phyloP scores from a whole-genome alignment of 2,329 filamentous ascomycete species.

The Hypoxylon sp. region DNA sequence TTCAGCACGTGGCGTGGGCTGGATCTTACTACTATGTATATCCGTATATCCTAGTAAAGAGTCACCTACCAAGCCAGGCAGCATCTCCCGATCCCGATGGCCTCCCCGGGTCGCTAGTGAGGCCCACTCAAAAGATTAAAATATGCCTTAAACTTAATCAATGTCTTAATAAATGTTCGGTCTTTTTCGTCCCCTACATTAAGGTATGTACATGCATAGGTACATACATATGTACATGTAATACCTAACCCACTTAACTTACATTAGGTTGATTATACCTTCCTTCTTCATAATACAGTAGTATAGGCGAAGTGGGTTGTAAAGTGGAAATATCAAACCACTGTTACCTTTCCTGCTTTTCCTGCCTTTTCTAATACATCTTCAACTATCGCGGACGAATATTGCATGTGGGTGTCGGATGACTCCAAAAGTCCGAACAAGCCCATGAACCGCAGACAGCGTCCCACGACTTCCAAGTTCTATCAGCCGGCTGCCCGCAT shows the following conservation, averaged over 20 bases:
- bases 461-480: slow-evolving; percentile 3
- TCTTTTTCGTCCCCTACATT: slow-evolving; percentile 9
- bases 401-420: slow-evolving; percentile 4
- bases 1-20: slow-evolving; percentile 38
- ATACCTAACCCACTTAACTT: not conserved
- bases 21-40: slow-evolving; percentile 42
- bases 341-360: not conserved
- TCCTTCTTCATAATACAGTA: not conserved
- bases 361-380: slow-evolving; percentile 8
- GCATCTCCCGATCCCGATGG: slow-evolving; percentile 22
- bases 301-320: not conserved
- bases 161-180: slow-evolving; percentile 18
- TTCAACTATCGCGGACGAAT: slow-evolving; percentile 10
- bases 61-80: slow-evolving; percentile 17
- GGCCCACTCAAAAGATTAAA: slow-evolving; percentile 15
- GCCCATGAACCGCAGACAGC: slow-evolving; percentile 19
- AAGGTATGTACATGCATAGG: not conserved
- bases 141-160: slow-evolving; percentile 15
- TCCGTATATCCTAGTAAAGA: slow-evolving; percentile 11
- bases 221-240: not conserved
- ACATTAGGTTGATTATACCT: not conserved
- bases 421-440: slow-evolving; percentile 3
- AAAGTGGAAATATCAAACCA: not conserved
- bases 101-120: slow-evolving; percentile 11
- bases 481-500: slow-evolving; percentile 17